These are phyloP conservation scores for Lentinula detonsa DNA, from an alignment of 768 basidiomycete genomes.

Conservation along the genomic window DNA sequence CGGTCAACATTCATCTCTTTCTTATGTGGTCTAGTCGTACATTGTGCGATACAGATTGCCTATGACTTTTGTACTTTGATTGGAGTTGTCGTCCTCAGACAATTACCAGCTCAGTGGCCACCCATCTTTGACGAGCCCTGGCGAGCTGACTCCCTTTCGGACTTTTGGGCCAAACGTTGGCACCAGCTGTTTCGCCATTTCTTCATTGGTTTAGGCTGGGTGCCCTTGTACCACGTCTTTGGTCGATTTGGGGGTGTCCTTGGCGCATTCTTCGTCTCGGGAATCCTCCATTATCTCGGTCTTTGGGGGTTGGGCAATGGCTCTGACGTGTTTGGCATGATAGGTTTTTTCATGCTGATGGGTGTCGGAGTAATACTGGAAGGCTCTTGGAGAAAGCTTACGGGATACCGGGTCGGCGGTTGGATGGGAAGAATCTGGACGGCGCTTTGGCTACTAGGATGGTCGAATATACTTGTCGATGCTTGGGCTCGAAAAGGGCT, in stretches of 20 bases:
- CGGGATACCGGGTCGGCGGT: conserved; percentile 44
- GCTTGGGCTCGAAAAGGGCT: conserved; percentile 41
- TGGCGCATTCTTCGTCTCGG: conserved; percentile 57
- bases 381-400: conserved; percentile 32
- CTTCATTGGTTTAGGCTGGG: conserved; percentile 48
- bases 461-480: conserved; percentile 45
- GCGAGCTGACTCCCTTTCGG: conserved; percentile 47
- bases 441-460: conserved; percentile 36
- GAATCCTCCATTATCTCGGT: conserved; percentile 52
- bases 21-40: conserved; percentile 37
- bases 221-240: conserved; percentile 32
- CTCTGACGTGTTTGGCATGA: neutral
- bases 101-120: conserved; percentile 53
- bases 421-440: conserved; percentile 48
- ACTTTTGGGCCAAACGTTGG: conserved; percentile 64
- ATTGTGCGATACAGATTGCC: conserved; percentile 34
- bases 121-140: conserved; percentile 57
- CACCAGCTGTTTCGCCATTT: conserved; percentile 59
- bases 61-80: conserved; percentile 38
- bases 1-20: conserved; percentile 39
- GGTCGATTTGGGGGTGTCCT: conserved; percentile 33
- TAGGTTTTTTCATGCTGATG: conserved; percentile 52
- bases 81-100: conserved; percentile 39
- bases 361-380: conserved; percentile 50
- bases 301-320: conserved; percentile 46